These are phyloP conservation scores for Blastocrithidia nonstop DNA, from an alignment of 208 protist species.

Conservation along the genomic window DNA sequence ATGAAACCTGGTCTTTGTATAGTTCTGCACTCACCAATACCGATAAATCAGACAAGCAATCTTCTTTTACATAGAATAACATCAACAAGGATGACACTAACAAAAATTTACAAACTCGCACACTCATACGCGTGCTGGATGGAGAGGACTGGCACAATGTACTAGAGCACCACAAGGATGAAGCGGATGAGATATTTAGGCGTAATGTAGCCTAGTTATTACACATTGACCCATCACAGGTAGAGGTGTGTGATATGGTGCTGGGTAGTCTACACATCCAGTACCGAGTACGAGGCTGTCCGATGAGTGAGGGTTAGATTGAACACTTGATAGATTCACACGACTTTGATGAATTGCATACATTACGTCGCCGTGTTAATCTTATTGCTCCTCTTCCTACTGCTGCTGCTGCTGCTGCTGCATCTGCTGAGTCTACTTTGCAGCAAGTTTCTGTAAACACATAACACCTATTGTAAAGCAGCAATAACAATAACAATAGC, in stretches of 20 bases:
- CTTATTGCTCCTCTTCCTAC: background rate
- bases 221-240: background rate
- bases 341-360: background rate
- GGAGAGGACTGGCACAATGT: constrained; percentile 41
- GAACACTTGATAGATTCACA: background rate
- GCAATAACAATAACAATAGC: background rate
- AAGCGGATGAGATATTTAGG: constrained; percentile 16
- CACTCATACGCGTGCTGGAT: constrained; percentile 21
- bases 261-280: background rate
- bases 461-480: background rate
- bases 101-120: no score
- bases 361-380: background rate
- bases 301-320: background rate
- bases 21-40: no score
- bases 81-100: no score
- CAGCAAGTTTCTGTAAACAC: background rate
- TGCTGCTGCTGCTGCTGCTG: background rate
- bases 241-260: background rate
- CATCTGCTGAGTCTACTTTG: background rate
- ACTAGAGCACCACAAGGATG: constrained; percentile 6
- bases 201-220: background rate
- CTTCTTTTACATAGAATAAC: no score
- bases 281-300: background rate
- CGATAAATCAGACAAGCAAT: no score
- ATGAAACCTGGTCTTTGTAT: constrained; percentile 37